Evolutionary conservation across 2,329 filamentous ascomycete species (phyloP), one percentile per base, ranked within the genome.

Genomic region (Ascochyta lentis): DNA sequence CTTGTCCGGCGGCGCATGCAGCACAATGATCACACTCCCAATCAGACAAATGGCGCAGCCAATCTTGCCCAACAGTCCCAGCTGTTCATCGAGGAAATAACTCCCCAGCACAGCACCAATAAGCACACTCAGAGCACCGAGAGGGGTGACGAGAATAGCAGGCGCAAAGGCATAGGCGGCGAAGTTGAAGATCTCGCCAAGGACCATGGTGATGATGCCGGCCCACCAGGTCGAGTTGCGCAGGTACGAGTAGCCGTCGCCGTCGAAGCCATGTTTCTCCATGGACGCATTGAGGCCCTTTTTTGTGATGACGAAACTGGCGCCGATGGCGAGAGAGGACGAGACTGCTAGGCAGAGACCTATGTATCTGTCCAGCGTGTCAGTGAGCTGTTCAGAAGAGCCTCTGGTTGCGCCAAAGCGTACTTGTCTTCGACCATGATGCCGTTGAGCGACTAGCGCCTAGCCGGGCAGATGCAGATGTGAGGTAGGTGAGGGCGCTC

Each of bases 281-380:
- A 91, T 91, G 61, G 92, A 91, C 77, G 96, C 90, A 76, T 93
- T 92, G 66, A 99, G 84, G 64, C 94, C 94, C 85, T 97, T 98
- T 81, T 99, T 99, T 43, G 96, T 99, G 71, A 99, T 97, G 66
- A 99, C 94, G 77, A 99, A 99, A 84, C 93, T 96, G 47, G 91
- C 92, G 41, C 49, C 55, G 31, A 58, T 54, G 23, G 55, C 55
- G 12, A 58, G 55, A 47, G 75, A 77, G n/a, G 75, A 76, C 47
- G 70, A 70, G 54, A 78, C 63, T 51, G 76, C 76, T 64, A 78
- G 66, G 58, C 71, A 67, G 38, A 78, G 71, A 55, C 76, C 76
- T 41, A 78, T 54, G 59, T 77, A 77, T 72, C 75, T 77, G 67
- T 67, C 56, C 56, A 56, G 43, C 60, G 54, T 56, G 64, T 75